A percentile compares a stretch with the other conserved stretches of the same genome.
Evolutionary conservation across 164 flowering plant genomes (phyloP).

Genomic region (Pachysandra terminalis): DNA sequence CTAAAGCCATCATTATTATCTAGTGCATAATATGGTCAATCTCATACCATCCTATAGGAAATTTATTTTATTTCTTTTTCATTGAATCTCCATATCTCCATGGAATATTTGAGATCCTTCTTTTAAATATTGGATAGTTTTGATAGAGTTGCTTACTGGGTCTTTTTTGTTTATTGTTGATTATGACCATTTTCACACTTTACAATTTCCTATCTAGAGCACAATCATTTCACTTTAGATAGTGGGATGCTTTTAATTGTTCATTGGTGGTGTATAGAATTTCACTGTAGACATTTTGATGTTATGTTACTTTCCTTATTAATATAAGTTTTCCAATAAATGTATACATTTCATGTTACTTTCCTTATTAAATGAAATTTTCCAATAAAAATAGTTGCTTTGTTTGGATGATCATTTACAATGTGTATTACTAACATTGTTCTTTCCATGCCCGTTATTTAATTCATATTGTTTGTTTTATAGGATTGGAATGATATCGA

Average conservation of each 20-base stretch:
- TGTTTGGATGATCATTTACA: not conserved
- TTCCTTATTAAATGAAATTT: not conserved
- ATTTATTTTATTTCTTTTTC: too few relatives aligned
- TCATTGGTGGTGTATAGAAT: not conserved
- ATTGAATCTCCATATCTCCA: too few relatives aligned
- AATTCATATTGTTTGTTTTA: constrained; percentile 11
- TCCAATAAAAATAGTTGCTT: not conserved
- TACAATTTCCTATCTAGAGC: not conserved
- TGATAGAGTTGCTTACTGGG: not conserved
- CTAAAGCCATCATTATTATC: too few relatives aligned
- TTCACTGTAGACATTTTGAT: too few relatives aligned
- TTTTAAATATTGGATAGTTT: too few relatives aligned
- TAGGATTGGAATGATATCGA: constrained; percentile 92
- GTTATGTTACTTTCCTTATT: not conserved
- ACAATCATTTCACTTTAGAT: not conserved
- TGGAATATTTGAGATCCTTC: too few relatives aligned
- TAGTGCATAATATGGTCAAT: too few relatives aligned
- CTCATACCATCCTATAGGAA: too few relatives aligned
- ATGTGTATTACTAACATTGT: constrained; percentile 3
- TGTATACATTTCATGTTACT: not conserved
- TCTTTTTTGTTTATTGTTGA: not conserved
- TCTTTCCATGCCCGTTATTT: not conserved
- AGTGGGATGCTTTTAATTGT: not conserved
- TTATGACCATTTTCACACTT: not conserved
- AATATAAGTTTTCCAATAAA: not conserved